A percentile compares a stretch with the other conserved stretches of the same genome.
Conservation (phyloP, 225 moss, liverwort and hornwort species). For the Physcomitrellopsis africana region DNA sequence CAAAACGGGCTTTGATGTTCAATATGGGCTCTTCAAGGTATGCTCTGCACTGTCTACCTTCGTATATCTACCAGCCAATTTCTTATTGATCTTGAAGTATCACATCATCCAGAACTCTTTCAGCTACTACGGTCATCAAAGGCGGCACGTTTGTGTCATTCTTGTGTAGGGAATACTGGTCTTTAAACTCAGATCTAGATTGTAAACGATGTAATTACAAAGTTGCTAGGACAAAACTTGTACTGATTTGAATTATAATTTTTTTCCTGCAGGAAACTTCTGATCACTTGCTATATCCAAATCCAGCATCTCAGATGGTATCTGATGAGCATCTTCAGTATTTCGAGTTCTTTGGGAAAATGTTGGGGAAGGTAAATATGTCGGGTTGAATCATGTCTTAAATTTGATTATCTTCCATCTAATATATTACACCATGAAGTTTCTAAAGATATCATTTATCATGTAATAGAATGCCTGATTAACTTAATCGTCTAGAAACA, state of each 20-base stretch:
- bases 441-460: slow-evolving; percentile 6
- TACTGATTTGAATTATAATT: slow-evolving; percentile 11
- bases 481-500: slow-evolving; percentile 13
- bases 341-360: slow-evolving; percentile 96
- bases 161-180: not conserved
- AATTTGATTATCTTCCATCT: not conserved
- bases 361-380: slow-evolving; percentile 82
- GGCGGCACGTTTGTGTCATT: slow-evolving; percentile 1
- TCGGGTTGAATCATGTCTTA: slow-evolving; percentile 16
- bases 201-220: slow-evolving; percentile 5
- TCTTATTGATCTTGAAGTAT: slow-evolving; percentile 4
- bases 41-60: slow-evolving; percentile 6
- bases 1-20: slow-evolving; percentile 95
- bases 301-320: slow-evolving; percentile 94
- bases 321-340: slow-evolving; percentile 97
- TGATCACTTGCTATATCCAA: slow-evolving; percentile 95
- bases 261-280: slow-evolving; percentile 76
- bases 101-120: slow-evolving; percentile 11
- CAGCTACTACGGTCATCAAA: not conserved
- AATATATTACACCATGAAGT: slow-evolving; percentile 10
- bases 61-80: not conserved
- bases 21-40: slow-evolving; percentile 98
- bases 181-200: slow-evolving; percentile 7
- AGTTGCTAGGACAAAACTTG: slow-evolving; percentile 15
- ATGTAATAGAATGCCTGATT: slow-evolving; percentile 12